A percentile compares a stretch with the other conserved stretches of the same genome.
Evolutionary conservation across 495 filamentous ascomycete species (phyloP).

Genomic region (Cairneyella variabilis): DNA sequence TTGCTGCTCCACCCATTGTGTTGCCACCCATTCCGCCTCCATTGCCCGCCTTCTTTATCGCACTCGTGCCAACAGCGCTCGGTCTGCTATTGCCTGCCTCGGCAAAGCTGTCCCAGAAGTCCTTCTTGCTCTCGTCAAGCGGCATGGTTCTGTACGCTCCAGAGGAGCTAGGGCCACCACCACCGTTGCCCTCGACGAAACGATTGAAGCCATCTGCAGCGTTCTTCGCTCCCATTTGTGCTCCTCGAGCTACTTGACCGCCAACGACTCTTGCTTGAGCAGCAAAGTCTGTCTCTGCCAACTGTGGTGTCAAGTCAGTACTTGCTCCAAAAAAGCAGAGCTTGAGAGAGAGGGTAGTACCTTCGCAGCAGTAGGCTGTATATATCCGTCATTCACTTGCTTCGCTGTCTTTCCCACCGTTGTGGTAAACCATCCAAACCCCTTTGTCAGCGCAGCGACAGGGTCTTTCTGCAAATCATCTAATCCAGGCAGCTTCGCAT

Average conservation of each 20-base stretch:
- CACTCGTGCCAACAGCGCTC: slow-evolving; percentile 38
- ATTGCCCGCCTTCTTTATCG: slow-evolving; percentile 21
- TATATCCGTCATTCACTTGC: slow-evolving; percentile 80
- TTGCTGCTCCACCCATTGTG: slow-evolving; percentile 10
- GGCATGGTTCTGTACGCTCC: slow-evolving; percentile 18
- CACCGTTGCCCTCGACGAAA: slow-evolving; percentile 65
- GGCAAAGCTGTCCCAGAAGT: slow-evolving; percentile 88
- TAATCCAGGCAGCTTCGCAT: slow-evolving; percentile 53
- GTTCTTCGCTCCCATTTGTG: slow-evolving; percentile 57
- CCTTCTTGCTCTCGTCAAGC: slow-evolving; percentile 62
- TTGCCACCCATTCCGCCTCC: slow-evolving; percentile 6
- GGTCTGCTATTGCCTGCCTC: slow-evolving; percentile 24
- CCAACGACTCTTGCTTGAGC: slow-evolving; percentile 74
- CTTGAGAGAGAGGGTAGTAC: slow-evolving; percentile 41
- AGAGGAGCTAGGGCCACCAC: slow-evolving; percentile 12
- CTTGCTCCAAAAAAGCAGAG: not conserved
- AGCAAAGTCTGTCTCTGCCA: slow-evolving; percentile 84
- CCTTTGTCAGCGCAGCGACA: slow-evolving; percentile 80
- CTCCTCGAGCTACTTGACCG: slow-evolving; percentile 55
- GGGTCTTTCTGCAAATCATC: slow-evolving; percentile 91
- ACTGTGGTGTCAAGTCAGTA: not conserved
- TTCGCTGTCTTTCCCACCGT: slow-evolving; percentile 86
- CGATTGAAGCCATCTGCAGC: slow-evolving; percentile 74
- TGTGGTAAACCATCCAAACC: slow-evolving; percentile 88
- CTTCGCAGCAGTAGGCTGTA: slow-evolving; percentile 85